These are phyloP conservation scores for Diaporthe citri DNA, from an alignment of 2,329 filamentous ascomycete species.

Conservation along the genomic window DNA sequence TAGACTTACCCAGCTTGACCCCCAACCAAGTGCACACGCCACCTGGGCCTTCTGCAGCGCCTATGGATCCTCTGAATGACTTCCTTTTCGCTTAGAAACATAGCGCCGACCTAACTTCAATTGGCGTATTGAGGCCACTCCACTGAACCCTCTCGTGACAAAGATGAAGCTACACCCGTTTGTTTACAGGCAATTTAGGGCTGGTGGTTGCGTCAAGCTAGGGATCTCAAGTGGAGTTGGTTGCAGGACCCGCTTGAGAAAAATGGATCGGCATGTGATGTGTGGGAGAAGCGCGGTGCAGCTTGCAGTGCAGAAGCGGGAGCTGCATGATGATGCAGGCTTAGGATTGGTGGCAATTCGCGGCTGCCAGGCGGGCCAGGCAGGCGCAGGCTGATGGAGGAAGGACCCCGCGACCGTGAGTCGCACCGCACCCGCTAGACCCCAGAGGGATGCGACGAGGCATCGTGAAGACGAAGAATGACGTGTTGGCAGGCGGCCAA, in stretches of 20 bases:
- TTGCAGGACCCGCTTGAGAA: background rate
- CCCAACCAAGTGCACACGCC: no score
- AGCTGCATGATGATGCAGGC: constrained; percentile 10
- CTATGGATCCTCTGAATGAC: no score
- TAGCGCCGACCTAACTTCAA: no score
- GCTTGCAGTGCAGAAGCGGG: constrained; percentile 5
- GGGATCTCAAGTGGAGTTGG: background rate
- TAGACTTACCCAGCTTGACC: no score
- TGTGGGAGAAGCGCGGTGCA: background rate
- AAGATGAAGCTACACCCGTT: no score
- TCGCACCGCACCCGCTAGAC: background rate
- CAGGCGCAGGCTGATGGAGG: background rate
- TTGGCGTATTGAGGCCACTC: no score
- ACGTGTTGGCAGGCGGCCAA: background rate
- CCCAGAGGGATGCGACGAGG: background rate
- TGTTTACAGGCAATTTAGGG: no score
- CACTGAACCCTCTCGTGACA: no score
- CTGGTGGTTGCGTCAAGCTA: background rate
- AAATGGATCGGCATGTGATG: constrained; percentile 10
- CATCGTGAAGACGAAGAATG: constrained; percentile 6
- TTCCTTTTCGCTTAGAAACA: no score
- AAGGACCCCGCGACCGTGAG: constrained; percentile 8
- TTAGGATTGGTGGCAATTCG: constrained; percentile 16
- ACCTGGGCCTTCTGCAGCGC: no score
- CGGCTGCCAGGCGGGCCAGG: background rate